These are phyloP conservation scores for Cokeromyces recurvatus DNA, from an alignment of 371 early-diverging fungal species.

Conservation along the genomic window DNA sequence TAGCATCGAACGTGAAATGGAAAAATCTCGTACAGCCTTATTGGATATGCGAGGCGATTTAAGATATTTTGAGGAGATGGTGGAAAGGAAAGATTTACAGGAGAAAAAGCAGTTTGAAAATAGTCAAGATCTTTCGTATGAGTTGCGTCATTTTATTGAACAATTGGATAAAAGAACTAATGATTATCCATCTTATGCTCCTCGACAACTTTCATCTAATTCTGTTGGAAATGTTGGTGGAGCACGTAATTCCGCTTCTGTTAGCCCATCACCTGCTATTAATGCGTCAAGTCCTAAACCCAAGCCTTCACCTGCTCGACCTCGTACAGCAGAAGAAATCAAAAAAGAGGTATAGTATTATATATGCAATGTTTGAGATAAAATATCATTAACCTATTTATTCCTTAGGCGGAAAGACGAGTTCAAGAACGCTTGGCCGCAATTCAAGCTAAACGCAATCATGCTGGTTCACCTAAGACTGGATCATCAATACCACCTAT, in stretches of 20 bases:
- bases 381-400: too few species aligned
- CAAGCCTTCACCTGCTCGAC: constrained; percentile 21
- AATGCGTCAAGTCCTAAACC: constrained; percentile 14
- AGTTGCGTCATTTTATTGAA: constrained; percentile 41
- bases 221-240: not conserved
- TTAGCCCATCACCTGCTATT: not conserved
- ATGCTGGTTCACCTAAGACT: constrained; percentile 8
- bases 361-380: too few species aligned
- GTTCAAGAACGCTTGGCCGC: constrained; percentile 49
- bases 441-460: constrained; percentile 32
- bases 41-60: constrained; percentile 39
- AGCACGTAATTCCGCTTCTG: constrained; percentile 8
- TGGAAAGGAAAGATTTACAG: constrained; percentile 18
- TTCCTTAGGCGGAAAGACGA: constrained; percentile 41
- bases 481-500: constrained; percentile 1
- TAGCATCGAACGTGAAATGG: constrained; percentile 39
- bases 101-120: constrained; percentile 45
- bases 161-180: constrained; percentile 16
- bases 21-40: constrained; percentile 30
- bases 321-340: constrained; percentile 49
- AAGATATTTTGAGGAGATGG: constrained; percentile 25
- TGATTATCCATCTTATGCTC: not conserved
- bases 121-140: constrained; percentile 42
- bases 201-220: not conserved
- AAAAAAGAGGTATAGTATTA: constrained; percentile 43